Evolutionary conservation across 106 monocot species (phyloP), one percentile per base, ranked within the genome.

Genomic region (Dendrobium huoshanense): DNA sequence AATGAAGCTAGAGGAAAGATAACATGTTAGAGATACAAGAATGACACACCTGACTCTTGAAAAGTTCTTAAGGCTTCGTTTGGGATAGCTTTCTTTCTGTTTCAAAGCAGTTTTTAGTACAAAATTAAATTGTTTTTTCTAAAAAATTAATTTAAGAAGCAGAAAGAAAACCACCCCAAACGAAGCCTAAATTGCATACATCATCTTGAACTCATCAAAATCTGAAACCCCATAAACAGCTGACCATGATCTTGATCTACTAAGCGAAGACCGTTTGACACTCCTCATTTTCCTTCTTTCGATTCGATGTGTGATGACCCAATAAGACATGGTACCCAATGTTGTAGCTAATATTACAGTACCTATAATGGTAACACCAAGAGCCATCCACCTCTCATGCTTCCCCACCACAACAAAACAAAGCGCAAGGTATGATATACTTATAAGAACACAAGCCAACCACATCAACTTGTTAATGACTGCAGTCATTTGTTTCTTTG

Each of bases 381-480:
- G 73, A 0, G 92, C 92, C 45, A 92, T 78, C 89, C 85, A 86
- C 81, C 59, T 81, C 49, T 83, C 85, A 7, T 70, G 43, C 1
- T 27, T 51, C 58, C 89, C 89, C 7, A 87, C 92, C 5, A 89
- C 87, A 16, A 92, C 75, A 72, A 92, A 92, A 25, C 83, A 89
- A 25, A 92, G 85, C 0, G 89, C 89, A 18, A 92, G 80, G 77
- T 87, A 92, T 47, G 92, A 81, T 4, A 92, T 79, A 4, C 87
- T 87, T 24, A 92, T 87, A 18, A 92, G 82, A 58, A 89, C 92
- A 77, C 92, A 92, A 17, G 92, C 92, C 3, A 89, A 43, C 92
- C 92, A 92, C 92, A 92, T 92, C 29, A 92, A 82, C 81, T 92
- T 92, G 81, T 89, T 89, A 41, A 92, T 92, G 37, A 92, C 79